phyloP scores from a whole-genome alignment of 192 early-diverging fungal genomes.

The Mortierella alpina region DNA sequence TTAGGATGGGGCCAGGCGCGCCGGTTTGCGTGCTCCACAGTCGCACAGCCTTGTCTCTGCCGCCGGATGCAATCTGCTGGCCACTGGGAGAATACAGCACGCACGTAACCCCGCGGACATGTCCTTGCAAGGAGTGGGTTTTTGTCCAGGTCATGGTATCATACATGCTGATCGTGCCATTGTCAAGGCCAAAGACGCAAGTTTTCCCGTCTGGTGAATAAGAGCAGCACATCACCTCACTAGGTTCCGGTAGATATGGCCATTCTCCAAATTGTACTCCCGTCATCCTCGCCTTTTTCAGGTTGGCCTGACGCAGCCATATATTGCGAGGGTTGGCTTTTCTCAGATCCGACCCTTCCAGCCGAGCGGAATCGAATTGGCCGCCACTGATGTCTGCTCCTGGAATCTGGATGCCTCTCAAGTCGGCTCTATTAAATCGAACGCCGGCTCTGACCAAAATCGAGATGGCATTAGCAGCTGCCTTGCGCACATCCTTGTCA shows the following conservation, averaged over 20 bases:
- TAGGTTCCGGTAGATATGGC: background rate
- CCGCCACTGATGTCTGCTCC: conserved; percentile 13
- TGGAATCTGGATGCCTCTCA: conserved; percentile 10
- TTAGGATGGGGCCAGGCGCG: background rate
- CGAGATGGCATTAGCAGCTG: conserved; percentile 12
- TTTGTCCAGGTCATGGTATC: conserved; percentile 2
- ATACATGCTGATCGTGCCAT: conserved; percentile 11
- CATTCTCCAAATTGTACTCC: conserved; percentile 3
- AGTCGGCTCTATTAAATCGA: conserved; percentile 3
- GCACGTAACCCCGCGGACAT: background rate
- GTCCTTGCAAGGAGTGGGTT: background rate
- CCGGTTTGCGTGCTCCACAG: background rate
- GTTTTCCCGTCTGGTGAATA: conserved; percentile 6
- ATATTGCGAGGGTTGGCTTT: conserved; percentile 3
- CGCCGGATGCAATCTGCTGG: background rate
- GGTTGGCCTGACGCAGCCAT: conserved; percentile 10
- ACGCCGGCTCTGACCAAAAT: conserved; percentile 6
- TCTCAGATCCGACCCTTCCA: conserved; percentile 9
- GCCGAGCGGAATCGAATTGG: conserved; percentile 11
- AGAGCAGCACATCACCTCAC: background rate
- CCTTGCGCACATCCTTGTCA: background rate
- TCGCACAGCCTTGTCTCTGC: conserved; percentile 8
- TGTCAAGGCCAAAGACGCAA: background rate
- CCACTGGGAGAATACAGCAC: background rate
- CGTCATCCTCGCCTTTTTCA: conserved; percentile 2